Evolutionary conservation across 2,329 filamentous ascomycete species (phyloP).

Genomic region (Scedosporium apiospermum): DNA sequence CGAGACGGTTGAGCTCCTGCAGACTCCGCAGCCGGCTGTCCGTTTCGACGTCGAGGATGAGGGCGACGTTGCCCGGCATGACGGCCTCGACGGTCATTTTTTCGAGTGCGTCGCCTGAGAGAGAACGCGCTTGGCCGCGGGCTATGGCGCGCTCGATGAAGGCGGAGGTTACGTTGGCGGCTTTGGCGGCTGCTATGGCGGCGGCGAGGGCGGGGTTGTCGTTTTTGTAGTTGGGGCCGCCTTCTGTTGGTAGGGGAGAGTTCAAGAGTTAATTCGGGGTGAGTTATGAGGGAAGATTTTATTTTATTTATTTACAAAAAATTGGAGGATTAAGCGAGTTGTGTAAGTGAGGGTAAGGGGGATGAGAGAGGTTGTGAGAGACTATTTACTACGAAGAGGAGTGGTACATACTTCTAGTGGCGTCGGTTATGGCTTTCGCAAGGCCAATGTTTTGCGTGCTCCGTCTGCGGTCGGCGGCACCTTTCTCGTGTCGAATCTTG

Average conservation of each 20-base stretch:
- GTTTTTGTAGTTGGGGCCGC: slow-evolving; percentile 35
- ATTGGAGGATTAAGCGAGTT: not conserved
- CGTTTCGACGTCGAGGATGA: slow-evolving; percentile 78
- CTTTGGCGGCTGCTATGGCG: slow-evolving; percentile 69
- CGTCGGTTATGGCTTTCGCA: slow-evolving; percentile 62
- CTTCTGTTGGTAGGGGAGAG: not conserved
- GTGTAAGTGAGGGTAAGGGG: not conserved
- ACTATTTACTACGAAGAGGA: not conserved
- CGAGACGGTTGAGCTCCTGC: slow-evolving; percentile 59
- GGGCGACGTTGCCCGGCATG: slow-evolving; percentile 63
- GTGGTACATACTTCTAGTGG: slow-evolving; percentile 55
- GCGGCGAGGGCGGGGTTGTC: slow-evolving; percentile 65
- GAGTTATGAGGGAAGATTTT: not conserved
- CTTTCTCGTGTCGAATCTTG: slow-evolving; percentile 93
- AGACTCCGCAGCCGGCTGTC: slow-evolving; percentile 69
- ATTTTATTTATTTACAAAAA: not conserved
- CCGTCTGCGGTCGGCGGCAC: slow-evolving; percentile 72
- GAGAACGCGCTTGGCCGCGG: slow-evolving; percentile 75
- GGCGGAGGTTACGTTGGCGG: slow-evolving; percentile 70
- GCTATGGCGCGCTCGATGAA: slow-evolving; percentile 80
- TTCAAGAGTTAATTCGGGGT: too few relatives aligned
- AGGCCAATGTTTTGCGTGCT: slow-evolving; percentile 59
- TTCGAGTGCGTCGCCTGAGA: slow-evolving; percentile 68
- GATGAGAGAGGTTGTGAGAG: not conserved
- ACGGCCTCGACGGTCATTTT: slow-evolving; percentile 70